Base-by-base conservation (phyloP, 1,139 yeast species). In the Geotrichum restrictum region DNA sequence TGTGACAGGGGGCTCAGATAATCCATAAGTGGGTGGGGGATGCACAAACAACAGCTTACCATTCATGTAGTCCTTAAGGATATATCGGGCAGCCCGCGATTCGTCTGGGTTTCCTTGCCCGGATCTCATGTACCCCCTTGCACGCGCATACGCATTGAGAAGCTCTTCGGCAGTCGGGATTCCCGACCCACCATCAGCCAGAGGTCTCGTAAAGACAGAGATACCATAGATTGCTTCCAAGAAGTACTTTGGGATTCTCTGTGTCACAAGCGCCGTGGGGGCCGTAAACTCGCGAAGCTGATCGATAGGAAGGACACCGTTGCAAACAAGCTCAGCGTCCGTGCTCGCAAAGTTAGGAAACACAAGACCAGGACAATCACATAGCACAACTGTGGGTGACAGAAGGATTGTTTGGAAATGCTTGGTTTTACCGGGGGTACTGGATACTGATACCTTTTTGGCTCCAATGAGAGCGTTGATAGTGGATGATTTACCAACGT, bases 351-450 rank as follows among this genome's bases (percentile, higher is more conserved):
- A 94, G 66, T 93, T 94, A 34, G 99, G 98, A 75, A 94, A 94
- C 21, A 94, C 99, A 60, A 94, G 77, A 78, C 99, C 99, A 1
- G 99, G 99, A 77, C 99, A 94, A 77, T 94, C 99, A 72, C 98
- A 93, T 51, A 94, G 76, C 60, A 88, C 77, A 7, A 93, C 95
- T 44, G 85, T 78, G 48, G 85, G 86, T 0, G 96, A 82, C 45
- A 94, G 78, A 64, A 83, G 81, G 58, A 94, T 89, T 1, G 99
- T 94, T 74, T 94, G 99, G 77, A 94, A 94, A 76, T 94, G 99
- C 69, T 94, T 94, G 16, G 99, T 94, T 69, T 94, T 94, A 74
- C 99, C 99, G 5, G 99, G 99, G 0, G 98, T 94, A 1, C 98
- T 78, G 1, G 98, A 93, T 38, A 94, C 98, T 0, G 98, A 89